Conservation (phyloP, 192 early-diverging fungal species). For the Entomortierella chlamydospora region DNA sequence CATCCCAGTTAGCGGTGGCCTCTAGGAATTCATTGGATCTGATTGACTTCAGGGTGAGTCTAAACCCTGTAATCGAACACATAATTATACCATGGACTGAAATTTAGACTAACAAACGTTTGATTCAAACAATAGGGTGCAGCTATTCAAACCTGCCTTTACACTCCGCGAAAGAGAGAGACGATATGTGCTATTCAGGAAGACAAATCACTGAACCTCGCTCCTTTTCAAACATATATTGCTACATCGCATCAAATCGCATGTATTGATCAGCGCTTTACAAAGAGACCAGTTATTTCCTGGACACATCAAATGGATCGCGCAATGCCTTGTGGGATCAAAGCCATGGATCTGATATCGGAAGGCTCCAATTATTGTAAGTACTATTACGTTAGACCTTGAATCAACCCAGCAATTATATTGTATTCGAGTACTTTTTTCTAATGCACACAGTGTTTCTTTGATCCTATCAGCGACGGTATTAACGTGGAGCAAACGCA, state of each 20-base stretch:
- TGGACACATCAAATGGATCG: slow-evolving; percentile 30
- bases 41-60: slow-evolving; percentile 31
- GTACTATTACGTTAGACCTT: too few species aligned
- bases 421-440: too few species aligned
- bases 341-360: slow-evolving; percentile 13
- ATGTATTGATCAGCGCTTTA: slow-evolving; percentile 32
- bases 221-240: slow-evolving; percentile 32
- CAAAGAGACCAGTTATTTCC: slow-evolving; percentile 27
- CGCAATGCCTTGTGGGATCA: slow-evolving; percentile 21
- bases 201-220: neutral
- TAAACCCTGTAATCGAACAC: neutral
- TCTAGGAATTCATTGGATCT: slow-evolving; percentile 17
- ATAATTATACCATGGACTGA: neutral
- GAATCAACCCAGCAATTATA: too few species aligned
- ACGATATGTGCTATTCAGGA: slow-evolving; percentile 30
- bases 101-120: neutral
- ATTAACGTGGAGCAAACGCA: slow-evolving; percentile 16
- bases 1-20: slow-evolving; percentile 11
- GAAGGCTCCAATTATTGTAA: slow-evolving; percentile 7
- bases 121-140: neutral
- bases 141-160: slow-evolving; percentile 4
- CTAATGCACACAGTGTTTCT: too few species aligned
- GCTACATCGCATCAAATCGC: slow-evolving; percentile 32
- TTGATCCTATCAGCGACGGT: slow-evolving; percentile 14
- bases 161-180: slow-evolving; percentile 8